These are phyloP conservation scores for Sporobolomyces roseus DNA, from an alignment of 768 basidiomycete species.

Conservation along the genomic window DNA sequence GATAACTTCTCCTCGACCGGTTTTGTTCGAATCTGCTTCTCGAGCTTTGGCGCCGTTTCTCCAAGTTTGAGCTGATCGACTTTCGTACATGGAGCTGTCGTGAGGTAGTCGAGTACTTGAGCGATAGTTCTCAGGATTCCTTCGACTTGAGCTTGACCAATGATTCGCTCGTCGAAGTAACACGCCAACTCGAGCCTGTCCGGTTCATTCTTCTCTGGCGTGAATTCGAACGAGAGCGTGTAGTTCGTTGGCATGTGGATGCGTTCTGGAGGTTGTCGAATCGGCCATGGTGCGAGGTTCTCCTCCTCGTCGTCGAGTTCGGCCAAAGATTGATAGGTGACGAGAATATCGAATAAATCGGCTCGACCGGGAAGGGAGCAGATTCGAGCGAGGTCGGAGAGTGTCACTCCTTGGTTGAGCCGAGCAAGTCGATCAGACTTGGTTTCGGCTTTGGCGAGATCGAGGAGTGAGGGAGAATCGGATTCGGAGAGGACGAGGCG, in stretches of 20 bases:
- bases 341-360: constrained; percentile 37
- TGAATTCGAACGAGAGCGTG: constrained; percentile 39
- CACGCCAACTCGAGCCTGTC: constrained; percentile 38
- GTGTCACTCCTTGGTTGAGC: constrained; percentile 34
- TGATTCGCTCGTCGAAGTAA: constrained; percentile 33
- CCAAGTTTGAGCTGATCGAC: constrained; percentile 16
- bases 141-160: constrained; percentile 15
- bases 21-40: neutral
- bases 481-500: constrained; percentile 17
- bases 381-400: constrained; percentile 24
- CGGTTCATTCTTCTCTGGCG: constrained; percentile 35
- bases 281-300: constrained; percentile 26
- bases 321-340: constrained; percentile 40
- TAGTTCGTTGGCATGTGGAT: constrained; percentile 42
- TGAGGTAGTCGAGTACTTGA: constrained; percentile 26
- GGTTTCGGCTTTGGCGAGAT: constrained; percentile 15
- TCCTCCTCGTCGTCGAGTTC: constrained; percentile 22
- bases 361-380: constrained; percentile 18
- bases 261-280: constrained; percentile 36
- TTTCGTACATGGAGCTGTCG: constrained; percentile 31
- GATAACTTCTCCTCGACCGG: neutral
- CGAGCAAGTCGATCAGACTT: constrained; percentile 30
- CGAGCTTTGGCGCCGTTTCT: neutral
- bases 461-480: constrained; percentile 16
- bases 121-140: constrained; percentile 16